These are phyloP conservation scores for Monascus purpureus DNA, from an alignment of 495 filamentous ascomycete genomes.

Conservation along the genomic window DNA sequence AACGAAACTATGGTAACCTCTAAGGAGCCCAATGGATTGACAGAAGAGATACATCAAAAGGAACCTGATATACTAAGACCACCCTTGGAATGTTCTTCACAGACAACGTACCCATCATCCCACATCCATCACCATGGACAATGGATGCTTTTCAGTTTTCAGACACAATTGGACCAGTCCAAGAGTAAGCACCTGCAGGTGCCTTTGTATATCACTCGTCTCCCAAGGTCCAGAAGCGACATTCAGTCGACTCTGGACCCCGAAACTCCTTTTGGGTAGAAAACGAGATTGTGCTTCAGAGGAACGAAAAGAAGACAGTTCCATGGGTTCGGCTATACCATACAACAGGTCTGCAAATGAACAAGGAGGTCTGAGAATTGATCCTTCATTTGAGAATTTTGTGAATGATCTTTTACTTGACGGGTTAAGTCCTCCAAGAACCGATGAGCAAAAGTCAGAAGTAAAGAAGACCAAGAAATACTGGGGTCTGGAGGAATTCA, in stretches of 20 bases:
- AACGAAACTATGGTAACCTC: slow-evolving; percentile 1
- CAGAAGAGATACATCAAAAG: neutral
- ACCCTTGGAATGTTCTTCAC: neutral
- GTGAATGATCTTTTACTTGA: slow-evolving; percentile 8
- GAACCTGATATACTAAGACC: neutral
- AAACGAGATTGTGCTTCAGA: neutral
- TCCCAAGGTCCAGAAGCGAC: neutral
- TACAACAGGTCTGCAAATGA: slow-evolving; percentile 9
- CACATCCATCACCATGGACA: neutral
- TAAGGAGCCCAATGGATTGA: neutral
- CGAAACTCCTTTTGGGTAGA: neutral
- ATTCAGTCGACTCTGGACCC: neutral
- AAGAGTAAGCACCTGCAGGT: neutral
- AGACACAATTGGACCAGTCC: neutral
- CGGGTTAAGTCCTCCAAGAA: slow-evolving; percentile 3
- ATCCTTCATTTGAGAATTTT: slow-evolving; percentile 4
- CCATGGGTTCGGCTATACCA: slow-evolving; percentile 2
- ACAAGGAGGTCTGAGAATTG: neutral
- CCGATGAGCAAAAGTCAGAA: neutral
- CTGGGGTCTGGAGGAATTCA: slow-evolving; percentile 15
- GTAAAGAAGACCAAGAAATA: slow-evolving; percentile 2
- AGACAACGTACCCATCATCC: neutral
- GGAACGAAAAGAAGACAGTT: neutral
- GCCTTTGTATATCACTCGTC: neutral
- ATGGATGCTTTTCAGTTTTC: neutral